These are phyloP conservation scores for Acanthamoeba healyi DNA, from an alignment of 208 protist species.

Conservation along the genomic window DNA sequence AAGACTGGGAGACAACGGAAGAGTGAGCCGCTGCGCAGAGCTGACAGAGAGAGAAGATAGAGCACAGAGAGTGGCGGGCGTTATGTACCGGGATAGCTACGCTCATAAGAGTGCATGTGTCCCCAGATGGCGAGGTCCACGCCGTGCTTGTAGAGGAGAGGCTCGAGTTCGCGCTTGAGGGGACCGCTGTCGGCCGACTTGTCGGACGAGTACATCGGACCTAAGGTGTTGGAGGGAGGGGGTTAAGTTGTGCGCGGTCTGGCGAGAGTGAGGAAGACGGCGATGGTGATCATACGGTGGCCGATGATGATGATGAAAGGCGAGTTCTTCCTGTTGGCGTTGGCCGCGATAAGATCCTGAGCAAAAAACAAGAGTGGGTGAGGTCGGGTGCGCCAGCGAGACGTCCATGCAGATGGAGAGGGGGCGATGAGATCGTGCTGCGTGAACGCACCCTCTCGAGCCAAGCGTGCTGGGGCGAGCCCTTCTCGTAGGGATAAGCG, in stretches of 20 bases:
- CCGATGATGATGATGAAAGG: constrained; percentile 73
- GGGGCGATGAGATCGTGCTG: background rate
- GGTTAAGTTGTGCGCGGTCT: background rate
- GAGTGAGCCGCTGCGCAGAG: background rate
- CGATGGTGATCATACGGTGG: constrained; percentile 32
- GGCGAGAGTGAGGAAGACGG: background rate
- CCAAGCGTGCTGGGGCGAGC: constrained; percentile 50
- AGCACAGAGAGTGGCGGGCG: background rate
- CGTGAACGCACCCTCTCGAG: constrained; percentile 30
- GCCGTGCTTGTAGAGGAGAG: constrained; percentile 46
- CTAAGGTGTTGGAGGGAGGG: background rate
- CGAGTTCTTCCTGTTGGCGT: constrained; percentile 39
- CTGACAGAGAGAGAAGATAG: background rate
- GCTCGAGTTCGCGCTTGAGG: constrained; percentile 30
- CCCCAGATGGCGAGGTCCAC: constrained; percentile 69
- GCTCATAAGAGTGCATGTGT: constrained; percentile 71
- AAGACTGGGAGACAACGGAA: background rate
- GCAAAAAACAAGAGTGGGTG: background rate
- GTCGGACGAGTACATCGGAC: constrained; percentile 66
- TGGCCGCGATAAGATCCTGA: constrained; percentile 60
- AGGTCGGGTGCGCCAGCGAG: background rate
- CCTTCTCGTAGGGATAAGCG: background rate
- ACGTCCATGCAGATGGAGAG: background rate
- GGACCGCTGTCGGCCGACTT: constrained; percentile 5
- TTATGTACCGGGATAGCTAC: constrained; percentile 64